A percentile compares a stretch with the other conserved stretches of the same genome.
These are phyloP conservation scores for Dipteronia dyeriana DNA, from an alignment of 345 rosid species.

Conservation along the genomic window DNA sequence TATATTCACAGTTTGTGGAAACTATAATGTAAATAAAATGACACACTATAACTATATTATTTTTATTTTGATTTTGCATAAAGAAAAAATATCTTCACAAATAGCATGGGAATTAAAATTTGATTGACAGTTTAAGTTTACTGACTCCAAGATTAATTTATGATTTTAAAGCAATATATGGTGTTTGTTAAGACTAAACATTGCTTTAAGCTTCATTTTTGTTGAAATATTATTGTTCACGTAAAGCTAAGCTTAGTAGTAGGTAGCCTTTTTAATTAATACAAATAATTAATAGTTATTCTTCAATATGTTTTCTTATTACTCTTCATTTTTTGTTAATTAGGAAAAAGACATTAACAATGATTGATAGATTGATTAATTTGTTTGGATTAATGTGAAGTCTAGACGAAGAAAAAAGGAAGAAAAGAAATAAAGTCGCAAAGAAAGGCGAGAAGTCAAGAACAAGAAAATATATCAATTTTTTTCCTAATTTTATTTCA, in stretches of 20 bases:
- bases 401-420: background rate
- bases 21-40: background rate
- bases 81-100: too few relatives aligned
- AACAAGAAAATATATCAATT: background rate
- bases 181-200: constrained; percentile 6
- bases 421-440: background rate
- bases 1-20: background rate
- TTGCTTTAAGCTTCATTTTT: constrained; percentile 1
- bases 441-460: background rate
- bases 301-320: background rate
- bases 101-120: background rate
- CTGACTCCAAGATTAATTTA: background rate
- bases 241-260: background rate
- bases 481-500: background rate
- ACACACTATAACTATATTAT: too few relatives aligned
- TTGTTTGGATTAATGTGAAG: background rate
- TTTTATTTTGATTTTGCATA: too few relatives aligned
- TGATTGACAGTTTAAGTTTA: background rate
- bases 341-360: background rate
- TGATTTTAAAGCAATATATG: background rate
- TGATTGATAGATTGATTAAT: background rate
- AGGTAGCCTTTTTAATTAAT: background rate
- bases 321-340: background rate
- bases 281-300: background rate
- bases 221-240: background rate